Percentiles rank a stretch among this genome's conserved stretches.
Conservation (phyloP, 805 yeast species). For the Millerago galiae region DNA sequence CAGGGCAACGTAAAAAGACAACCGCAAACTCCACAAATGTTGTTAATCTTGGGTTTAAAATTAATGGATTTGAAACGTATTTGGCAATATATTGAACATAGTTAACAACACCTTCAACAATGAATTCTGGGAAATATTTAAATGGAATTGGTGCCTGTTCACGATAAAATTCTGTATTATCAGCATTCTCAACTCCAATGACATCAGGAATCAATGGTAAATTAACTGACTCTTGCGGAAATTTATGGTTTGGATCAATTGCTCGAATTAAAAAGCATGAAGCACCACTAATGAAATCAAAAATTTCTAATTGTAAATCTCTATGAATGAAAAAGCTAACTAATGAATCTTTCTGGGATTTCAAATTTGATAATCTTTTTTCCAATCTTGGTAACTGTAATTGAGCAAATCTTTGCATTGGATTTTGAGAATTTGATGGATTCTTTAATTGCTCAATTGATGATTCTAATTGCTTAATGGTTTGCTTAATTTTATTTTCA, state of each 20-base stretch:
- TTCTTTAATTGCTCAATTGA: constrained; percentile 25
- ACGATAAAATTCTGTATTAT: constrained; percentile 67
- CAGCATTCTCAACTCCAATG: constrained; percentile 58
- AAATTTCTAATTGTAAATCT: constrained; percentile 54
- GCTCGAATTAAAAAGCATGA: constrained; percentile 63
- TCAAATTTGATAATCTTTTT: constrained; percentile 31
- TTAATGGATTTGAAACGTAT: constrained; percentile 51
- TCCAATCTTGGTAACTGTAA: constrained; percentile 47
- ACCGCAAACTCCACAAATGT: constrained; percentile 67
- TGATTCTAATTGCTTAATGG: constrained; percentile 40
- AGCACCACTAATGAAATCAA: constrained; percentile 74
- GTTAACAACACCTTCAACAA: constrained; percentile 74
- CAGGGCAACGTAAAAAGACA: constrained; percentile 75
- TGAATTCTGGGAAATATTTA: constrained; percentile 78
- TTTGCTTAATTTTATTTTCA: constrained; percentile 48
- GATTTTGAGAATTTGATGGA: constrained; percentile 12
- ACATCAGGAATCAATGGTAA: constrained; percentile 59
- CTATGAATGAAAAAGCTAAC: constrained; percentile 56
- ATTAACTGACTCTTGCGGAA: constrained; percentile 44
- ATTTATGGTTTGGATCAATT: constrained; percentile 64
- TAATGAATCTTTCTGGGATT: constrained; percentile 48
- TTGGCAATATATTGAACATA: constrained; percentile 58
- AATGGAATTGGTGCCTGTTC: constrained; percentile 67
- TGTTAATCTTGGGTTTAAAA: constrained; percentile 44
- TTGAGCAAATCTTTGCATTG: constrained; percentile 26